Percentiles rank a stretch among this genome's conserved stretches.
phyloP scores from a whole-genome alignment of 352 stramenopile species.

The Phytophthora pistaciae region DNA sequence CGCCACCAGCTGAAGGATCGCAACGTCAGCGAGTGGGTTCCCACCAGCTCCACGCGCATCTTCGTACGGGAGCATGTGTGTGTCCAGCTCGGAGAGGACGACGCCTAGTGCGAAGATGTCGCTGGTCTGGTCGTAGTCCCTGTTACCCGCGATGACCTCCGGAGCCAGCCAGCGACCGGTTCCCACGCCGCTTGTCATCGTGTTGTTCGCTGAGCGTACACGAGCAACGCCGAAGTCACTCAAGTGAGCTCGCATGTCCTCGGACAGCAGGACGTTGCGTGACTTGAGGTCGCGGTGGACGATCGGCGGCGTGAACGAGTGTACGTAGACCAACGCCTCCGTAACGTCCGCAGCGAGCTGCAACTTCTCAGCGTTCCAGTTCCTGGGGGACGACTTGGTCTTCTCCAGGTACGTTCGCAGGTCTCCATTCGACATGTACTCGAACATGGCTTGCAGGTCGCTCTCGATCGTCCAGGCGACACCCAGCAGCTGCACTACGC shows the following conservation, averaged over 20 bases:
- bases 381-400: constrained; percentile 5
- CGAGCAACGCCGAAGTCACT: constrained; percentile 61
- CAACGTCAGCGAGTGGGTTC: constrained; percentile 49
- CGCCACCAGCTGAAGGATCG: constrained; percentile 64
- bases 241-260: constrained; percentile 44
- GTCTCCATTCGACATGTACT: constrained; percentile 74
- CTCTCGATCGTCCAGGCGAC: constrained; percentile 65
- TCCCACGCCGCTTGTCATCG: constrained; percentile 61
- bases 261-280: constrained; percentile 58
- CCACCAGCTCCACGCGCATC: constrained; percentile 39
- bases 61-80: constrained; percentile 64
- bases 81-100: constrained; percentile 69
- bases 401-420: constrained; percentile 49
- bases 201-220: constrained; percentile 46
- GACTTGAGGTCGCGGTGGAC: constrained; percentile 74
- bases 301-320: constrained; percentile 68
- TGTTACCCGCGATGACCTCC: constrained; percentile 55
- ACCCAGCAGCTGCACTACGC: constrained; percentile 60
- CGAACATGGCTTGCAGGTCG: constrained; percentile 66
- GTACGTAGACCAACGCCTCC: constrained; percentile 73
- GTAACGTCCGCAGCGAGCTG: constrained; percentile 64
- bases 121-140: constrained; percentile 56
- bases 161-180: constrained; percentile 64
- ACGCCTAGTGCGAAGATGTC: constrained; percentile 67
- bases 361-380: constrained; percentile 60